A percentile compares a stretch with the other conserved stretches of the same genome.
Conservation (phyloP, 1,284 basidiomycete genomes). For the Malassezia cuniculi region DNA sequence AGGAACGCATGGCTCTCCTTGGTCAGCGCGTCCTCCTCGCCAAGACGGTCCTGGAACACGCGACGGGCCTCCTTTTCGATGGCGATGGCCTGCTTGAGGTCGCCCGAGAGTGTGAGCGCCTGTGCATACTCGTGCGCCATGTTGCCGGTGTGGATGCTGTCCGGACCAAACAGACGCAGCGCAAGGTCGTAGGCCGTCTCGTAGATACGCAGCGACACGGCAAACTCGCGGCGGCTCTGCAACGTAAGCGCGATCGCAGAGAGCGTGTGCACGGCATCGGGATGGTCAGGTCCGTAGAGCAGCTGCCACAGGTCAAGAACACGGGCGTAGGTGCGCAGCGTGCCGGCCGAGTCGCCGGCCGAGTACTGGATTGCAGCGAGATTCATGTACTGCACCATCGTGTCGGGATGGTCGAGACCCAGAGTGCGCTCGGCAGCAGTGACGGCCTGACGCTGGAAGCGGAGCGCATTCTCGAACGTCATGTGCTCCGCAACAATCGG, state of each 20-base stretch:
- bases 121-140: constrained; percentile 41
- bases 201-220: constrained; percentile 28
- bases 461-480: constrained; percentile 46
- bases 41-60: constrained; percentile 36
- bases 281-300: constrained; percentile 50
- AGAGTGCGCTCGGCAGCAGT: constrained; percentile 51
- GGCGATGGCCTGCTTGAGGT: constrained; percentile 36
- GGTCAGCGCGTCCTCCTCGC: constrained; percentile 41
- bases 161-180: constrained; percentile 28
- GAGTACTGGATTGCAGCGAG: constrained; percentile 51
- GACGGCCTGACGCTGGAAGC: constrained; percentile 51
- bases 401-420: constrained; percentile 51
- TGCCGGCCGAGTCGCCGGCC: constrained; percentile 45
- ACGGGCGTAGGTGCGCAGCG: constrained; percentile 50
- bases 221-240: constrained; percentile 30
- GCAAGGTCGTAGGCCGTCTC: constrained; percentile 29
- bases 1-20: constrained; percentile 40
- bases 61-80: constrained; percentile 39
- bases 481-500: constrained; percentile 44
- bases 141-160: constrained; percentile 41
- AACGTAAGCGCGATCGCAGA: constrained; percentile 43
- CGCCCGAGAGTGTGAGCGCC: constrained; percentile 34
- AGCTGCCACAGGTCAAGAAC: constrained; percentile 50
- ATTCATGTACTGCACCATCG: constrained; percentile 52
- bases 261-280: constrained; percentile 49